A percentile compares a stretch with the other conserved stretches of the same genome.
Conservation (phyloP, 352 stramenopile genomes). For the Phytophthora quininea region DNA sequence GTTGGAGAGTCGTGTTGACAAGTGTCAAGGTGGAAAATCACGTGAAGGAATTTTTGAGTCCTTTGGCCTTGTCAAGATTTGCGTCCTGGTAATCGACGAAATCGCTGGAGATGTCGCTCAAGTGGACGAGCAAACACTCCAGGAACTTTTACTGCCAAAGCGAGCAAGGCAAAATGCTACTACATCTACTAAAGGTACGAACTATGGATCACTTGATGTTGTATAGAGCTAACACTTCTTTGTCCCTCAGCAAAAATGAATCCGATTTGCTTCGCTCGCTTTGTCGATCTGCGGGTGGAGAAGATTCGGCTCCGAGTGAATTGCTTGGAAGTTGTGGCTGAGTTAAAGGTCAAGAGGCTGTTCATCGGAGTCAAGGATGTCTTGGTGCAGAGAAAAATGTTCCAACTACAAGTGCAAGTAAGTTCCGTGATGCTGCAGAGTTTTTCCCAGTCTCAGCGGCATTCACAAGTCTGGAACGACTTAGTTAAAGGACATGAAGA, state of each 20-base stretch:
- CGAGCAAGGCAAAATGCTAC: slow-evolving; percentile 5
- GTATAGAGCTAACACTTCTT: neutral
- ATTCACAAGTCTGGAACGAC: neutral
- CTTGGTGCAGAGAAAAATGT: slow-evolving; percentile 51
- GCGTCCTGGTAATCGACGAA: slow-evolving; percentile 57
- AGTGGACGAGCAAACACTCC: slow-evolving; percentile 47
- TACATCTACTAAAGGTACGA: slow-evolving; percentile 14
- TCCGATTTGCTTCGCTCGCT: slow-evolving; percentile 63
- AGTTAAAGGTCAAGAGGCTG: slow-evolving; percentile 50
- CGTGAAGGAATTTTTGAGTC: slow-evolving; percentile 75
- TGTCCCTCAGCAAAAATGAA: slow-evolving; percentile 34
- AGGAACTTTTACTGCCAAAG: slow-evolving; percentile 25
- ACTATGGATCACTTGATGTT: neutral
- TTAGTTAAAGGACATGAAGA: slow-evolving; percentile 5
- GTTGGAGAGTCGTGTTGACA: slow-evolving; percentile 52
- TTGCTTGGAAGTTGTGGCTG: slow-evolving; percentile 38
- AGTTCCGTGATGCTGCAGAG: slow-evolving; percentile 19
- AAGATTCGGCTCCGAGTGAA: slow-evolving; percentile 42
- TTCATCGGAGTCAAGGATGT: slow-evolving; percentile 67
- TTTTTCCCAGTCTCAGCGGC: neutral
- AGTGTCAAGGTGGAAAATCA: slow-evolving; percentile 54
- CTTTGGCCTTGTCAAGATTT: slow-evolving; percentile 77
- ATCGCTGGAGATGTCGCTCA: slow-evolving; percentile 40
- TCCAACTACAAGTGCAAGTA: slow-evolving; percentile 47
- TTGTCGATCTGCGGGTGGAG: slow-evolving; percentile 59